phyloP scores from a whole-genome alignment of 2,329 filamentous ascomycete genomes.

The Madurella fahalii region DNA sequence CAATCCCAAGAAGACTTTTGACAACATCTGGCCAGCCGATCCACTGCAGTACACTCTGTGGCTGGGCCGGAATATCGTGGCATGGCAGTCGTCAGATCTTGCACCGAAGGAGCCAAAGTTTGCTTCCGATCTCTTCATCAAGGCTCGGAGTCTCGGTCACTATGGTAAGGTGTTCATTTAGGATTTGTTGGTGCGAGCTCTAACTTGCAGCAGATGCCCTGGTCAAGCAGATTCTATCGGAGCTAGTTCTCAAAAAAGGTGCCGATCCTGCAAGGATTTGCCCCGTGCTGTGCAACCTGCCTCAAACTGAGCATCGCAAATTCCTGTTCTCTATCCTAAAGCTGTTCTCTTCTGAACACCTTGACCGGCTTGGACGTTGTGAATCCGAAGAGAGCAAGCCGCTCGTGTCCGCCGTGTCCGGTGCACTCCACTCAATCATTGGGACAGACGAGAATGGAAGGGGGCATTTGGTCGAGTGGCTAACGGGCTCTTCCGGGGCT shows the following conservation, averaged over 20 bases:
- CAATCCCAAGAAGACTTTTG: slow-evolving; percentile 23
- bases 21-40: slow-evolving; percentile 57
- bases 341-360: slow-evolving; percentile 42
- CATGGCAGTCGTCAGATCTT: slow-evolving; percentile 32
- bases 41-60: slow-evolving; percentile 64
- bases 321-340: slow-evolving; percentile 39
- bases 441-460: slow-evolving; percentile 45
- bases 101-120: slow-evolving; percentile 36
- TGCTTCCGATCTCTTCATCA: slow-evolving; percentile 48
- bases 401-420: slow-evolving; percentile 54
- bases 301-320: slow-evolving; percentile 42
- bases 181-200: background rate
- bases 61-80: slow-evolving; percentile 64
- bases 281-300: slow-evolving; percentile 34
- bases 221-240: slow-evolving; percentile 35
- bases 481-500: slow-evolving; percentile 59
- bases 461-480: slow-evolving; percentile 58
- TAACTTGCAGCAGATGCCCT: slow-evolving; percentile 38
- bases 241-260: slow-evolving; percentile 33
- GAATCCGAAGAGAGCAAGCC: slow-evolving; percentile 29
- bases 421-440: slow-evolving; percentile 50
- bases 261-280: slow-evolving; percentile 29
- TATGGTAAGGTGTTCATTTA: slow-evolving; percentile 47
- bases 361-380: slow-evolving; percentile 35
- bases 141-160: slow-evolving; percentile 68